A percentile compares a stretch with the other conserved stretches of the same genome.
phyloP scores from a whole-genome alignment of 2,329 filamentous ascomycete species.

The Ophiostoma angusticollis region DNA sequence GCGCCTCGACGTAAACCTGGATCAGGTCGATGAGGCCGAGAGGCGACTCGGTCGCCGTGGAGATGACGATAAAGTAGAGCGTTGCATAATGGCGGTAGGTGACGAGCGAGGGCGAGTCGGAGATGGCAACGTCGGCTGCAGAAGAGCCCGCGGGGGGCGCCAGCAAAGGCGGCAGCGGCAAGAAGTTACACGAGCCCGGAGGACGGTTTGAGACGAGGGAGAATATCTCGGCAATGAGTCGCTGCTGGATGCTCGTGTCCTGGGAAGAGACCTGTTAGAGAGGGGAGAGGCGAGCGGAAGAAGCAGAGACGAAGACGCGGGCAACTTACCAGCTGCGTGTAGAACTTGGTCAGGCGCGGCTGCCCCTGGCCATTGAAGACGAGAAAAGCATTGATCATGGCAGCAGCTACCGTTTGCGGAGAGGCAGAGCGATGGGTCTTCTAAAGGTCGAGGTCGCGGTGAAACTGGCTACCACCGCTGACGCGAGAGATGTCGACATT shows the following conservation, averaged over 20 bases:
- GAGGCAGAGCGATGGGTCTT: background rate
- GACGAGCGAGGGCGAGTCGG: conserved; percentile 81
- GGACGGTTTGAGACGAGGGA: conserved; percentile 86
- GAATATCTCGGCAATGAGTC: conserved; percentile 94
- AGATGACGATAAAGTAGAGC: conserved; percentile 97
- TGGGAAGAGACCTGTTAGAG: conserved; percentile 27
- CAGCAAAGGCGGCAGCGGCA: conserved; percentile 61
- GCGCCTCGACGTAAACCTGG: conserved; percentile 92
- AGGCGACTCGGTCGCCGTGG: conserved; percentile 88
- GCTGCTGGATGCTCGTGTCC: conserved; percentile 96
- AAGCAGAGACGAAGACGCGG: background rate
- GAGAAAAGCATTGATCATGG: conserved; percentile 96
- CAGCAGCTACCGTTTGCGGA: no score
- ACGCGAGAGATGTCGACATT: no score
- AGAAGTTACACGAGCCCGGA: conserved; percentile 90
- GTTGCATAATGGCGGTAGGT: conserved; percentile 98
- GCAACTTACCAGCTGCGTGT: conserved; percentile 74
- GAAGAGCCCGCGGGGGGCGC: conserved; percentile 50
- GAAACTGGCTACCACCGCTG: no score
- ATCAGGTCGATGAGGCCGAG: conserved; percentile 92
- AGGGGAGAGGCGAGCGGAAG: background rate
- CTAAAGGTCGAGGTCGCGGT: background rate
- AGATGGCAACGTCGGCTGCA: conserved; percentile 49
- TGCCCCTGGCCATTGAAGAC: conserved; percentile 99
- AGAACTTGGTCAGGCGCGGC: conserved; percentile 94